phyloP scores from a whole-genome alignment of 345 rosid genomes.

The Linum tenue region DNA sequence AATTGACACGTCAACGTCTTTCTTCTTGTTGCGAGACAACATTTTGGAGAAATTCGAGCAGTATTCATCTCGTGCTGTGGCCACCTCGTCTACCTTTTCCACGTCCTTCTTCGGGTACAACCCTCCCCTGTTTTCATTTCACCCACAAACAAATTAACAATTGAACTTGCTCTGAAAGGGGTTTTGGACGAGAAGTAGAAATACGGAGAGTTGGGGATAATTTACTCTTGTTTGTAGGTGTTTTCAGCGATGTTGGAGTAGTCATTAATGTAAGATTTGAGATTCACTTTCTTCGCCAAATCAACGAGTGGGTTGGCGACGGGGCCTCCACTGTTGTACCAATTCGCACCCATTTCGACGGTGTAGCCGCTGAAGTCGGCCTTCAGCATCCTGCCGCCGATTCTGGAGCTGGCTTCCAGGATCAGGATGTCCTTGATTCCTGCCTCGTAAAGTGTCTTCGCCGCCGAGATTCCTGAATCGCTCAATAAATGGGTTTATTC shows the following conservation, averaged over 20 bases:
- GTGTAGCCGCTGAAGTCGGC: slow-evolving; percentile 5
- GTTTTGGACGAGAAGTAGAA: too few species aligned
- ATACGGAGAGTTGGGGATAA: too few species aligned
- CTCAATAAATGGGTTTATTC: too few species aligned
- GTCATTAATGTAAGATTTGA: not conserved
- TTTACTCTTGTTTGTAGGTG: not conserved
- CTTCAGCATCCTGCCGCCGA: slow-evolving; percentile 15
- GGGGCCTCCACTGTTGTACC: not conserved
- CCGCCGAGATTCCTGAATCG: slow-evolving; percentile 10
- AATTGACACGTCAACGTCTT: not conserved
- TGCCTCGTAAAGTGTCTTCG: slow-evolving; percentile 9
- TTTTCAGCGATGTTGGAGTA: not conserved
- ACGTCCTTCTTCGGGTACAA: too few species aligned
- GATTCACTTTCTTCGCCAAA: not conserved
- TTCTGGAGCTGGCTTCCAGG: slow-evolving; percentile 10
- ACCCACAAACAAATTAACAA: not conserved
- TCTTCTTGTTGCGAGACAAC: too few species aligned
- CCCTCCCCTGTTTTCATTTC: not conserved
- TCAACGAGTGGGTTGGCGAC: not conserved
- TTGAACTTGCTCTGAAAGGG: too few species aligned
- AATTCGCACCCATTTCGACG: slow-evolving; percentile 2
- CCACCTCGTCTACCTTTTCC: too few species aligned
- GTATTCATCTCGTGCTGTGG: too few species aligned
- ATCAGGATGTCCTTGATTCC: slow-evolving; percentile 12
- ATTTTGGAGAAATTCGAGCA: too few species aligned